phyloP scores from a whole-genome alignment of 2,329 filamentous ascomycete species.

The Xylaria sp. region DNA sequence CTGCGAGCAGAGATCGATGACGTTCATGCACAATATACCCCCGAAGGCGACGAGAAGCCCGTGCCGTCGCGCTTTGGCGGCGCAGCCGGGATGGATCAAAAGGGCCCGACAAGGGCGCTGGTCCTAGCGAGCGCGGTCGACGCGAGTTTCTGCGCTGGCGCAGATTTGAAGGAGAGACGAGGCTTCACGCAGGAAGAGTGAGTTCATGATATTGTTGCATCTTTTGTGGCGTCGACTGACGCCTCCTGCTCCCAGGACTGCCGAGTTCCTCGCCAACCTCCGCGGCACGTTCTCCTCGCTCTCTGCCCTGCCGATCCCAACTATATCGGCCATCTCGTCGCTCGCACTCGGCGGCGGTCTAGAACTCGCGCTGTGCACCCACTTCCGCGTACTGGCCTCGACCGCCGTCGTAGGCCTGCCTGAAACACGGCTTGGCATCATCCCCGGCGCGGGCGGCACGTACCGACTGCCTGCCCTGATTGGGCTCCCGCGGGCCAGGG shows the following conservation, averaged over 20 bases:
- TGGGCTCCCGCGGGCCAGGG: constrained; percentile 82
- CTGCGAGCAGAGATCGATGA: constrained; percentile 77
- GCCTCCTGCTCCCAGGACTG: constrained; percentile 67
- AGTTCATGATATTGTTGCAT: constrained; percentile 43
- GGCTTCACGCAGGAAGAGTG: constrained; percentile 83
- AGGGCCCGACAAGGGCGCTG: constrained; percentile 77
- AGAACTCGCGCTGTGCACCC: constrained; percentile 88
- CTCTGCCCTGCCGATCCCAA: constrained; percentile 82
- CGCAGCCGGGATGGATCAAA: constrained; percentile 55
- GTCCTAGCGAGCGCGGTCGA: constrained; percentile 88
- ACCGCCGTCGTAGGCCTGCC: constrained; percentile 80
- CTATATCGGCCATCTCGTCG: constrained; percentile 87
- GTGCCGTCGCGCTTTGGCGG: constrained; percentile 55
- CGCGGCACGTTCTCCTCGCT: constrained; percentile 80
- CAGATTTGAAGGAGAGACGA: constrained; percentile 89
- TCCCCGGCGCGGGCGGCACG: constrained; percentile 93
- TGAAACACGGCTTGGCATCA: constrained; percentile 91
- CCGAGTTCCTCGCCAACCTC: constrained; percentile 79
- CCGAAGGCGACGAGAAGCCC: constrained; percentile 62
- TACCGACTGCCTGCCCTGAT: constrained; percentile 86
- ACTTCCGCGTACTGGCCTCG: constrained; percentile 87
- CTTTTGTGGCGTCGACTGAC: not conserved
- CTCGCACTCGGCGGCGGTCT: constrained; percentile 91
- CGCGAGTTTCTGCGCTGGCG: constrained; percentile 89
- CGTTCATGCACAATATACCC: constrained; percentile 71